Conservation (phyloP, 495 filamentous ascomycete genomes). For the Aspergillus hancockii region DNA sequence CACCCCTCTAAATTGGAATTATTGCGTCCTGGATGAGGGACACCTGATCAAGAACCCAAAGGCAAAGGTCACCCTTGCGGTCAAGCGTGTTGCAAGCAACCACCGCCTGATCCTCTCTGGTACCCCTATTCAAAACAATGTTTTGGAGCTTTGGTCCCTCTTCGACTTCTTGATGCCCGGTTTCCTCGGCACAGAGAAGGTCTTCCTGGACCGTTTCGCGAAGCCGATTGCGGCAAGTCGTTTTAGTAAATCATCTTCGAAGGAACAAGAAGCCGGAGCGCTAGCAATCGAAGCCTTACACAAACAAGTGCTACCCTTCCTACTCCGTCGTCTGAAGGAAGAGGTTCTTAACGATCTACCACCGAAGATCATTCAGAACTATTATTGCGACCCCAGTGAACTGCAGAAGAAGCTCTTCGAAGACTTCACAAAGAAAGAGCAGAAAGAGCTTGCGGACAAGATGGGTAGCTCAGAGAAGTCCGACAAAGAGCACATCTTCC, state of each 20-base stretch:
- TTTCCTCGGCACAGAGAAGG: conserved; percentile 97
- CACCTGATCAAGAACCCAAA: conserved; percentile 98
- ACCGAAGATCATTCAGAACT: conserved; percentile 98
- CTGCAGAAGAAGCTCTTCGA: conserved; percentile 94
- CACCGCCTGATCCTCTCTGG: conserved; percentile 95
- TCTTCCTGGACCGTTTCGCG: conserved; percentile 95
- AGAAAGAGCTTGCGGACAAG: conserved; percentile 76
- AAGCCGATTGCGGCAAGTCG: conserved; percentile 95
- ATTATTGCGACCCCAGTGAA: conserved; percentile 98
- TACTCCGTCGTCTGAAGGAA: conserved; percentile 94
- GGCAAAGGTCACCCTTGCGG: conserved; percentile 86
- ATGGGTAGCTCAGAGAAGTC: conserved; percentile 79
- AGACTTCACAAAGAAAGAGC: conserved; percentile 90
- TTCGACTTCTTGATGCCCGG: conserved; percentile 99
- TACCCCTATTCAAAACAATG: conserved; percentile 97
- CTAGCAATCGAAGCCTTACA: conserved; percentile 95
- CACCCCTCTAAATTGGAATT: conserved; percentile 89
- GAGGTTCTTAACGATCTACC: conserved; percentile 95
- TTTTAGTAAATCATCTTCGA: conserved; percentile 94
- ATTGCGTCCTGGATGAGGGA: conserved; percentile 94
- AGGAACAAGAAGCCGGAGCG: conserved; percentile 96
- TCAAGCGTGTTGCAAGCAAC: conserved; percentile 84
- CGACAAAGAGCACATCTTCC: conserved; percentile 98
- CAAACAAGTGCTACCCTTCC: conserved; percentile 96
- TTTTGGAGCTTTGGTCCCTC: conserved; percentile 96